Percentiles rank a stretch among this genome's conserved stretches.
Conservation (phyloP, 2,329 filamentous ascomycete genomes). For the Fusarium solani-melongenae region DNA sequence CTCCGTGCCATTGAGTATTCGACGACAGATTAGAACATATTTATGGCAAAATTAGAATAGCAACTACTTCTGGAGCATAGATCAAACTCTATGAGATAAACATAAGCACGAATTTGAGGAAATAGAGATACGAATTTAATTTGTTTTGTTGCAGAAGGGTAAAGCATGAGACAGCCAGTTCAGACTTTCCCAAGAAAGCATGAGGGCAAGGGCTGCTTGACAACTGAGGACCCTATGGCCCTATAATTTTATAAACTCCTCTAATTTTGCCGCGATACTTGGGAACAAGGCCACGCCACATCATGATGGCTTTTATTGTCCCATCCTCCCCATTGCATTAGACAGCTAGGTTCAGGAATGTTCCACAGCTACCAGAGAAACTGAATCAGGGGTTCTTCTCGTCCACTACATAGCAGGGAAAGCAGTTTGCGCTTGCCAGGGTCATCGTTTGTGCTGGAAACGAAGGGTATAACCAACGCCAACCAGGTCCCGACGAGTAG, state of each 20-base stretch:
- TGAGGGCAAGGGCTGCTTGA: not conserved
- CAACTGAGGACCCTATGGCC: not conserved
- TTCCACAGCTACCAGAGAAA: not conserved
- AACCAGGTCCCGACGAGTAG: not conserved
- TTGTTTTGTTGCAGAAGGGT: not conserved
- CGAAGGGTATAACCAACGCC: not conserved
- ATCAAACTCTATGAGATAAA: not conserved
- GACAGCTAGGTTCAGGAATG: not conserved
- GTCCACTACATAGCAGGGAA: not conserved
- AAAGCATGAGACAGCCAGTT: not conserved
- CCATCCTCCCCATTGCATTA: not conserved
- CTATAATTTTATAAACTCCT: not conserved
- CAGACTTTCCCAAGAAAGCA: not conserved
- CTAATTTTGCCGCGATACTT: not conserved
- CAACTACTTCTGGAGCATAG: no score
- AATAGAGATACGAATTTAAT: not conserved
- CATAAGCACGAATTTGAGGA: not conserved
- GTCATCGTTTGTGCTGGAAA: not conserved
- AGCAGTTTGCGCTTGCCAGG: not conserved
- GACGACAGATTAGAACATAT: not conserved
- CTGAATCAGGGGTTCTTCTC: not conserved
- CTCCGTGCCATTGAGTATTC: not conserved
- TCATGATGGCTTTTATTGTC: not conserved
- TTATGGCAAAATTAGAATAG: not conserved
- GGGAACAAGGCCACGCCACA: not conserved